These are phyloP conservation scores for Penicillium sp. DNA, from an alignment of 2,329 filamentous ascomycete genomes.

Conservation along the genomic window DNA sequence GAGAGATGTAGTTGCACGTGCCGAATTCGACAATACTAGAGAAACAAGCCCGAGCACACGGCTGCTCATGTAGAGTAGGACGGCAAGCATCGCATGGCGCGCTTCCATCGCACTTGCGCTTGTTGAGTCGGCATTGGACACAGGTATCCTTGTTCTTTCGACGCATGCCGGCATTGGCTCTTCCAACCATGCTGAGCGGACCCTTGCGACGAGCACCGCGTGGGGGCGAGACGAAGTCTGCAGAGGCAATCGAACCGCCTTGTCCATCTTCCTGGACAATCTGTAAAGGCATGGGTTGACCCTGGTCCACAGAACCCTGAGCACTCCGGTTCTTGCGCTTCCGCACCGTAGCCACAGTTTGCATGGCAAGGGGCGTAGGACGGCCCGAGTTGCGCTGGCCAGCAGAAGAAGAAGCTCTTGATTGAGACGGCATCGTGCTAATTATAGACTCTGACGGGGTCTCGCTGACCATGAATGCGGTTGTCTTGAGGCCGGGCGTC, in stretches of 20 bases:
- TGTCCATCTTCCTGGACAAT: conserved; percentile 44
- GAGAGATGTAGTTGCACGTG: conserved; percentile 45
- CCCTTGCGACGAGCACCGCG: conserved; percentile 43
- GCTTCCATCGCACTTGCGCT: conserved; percentile 44
- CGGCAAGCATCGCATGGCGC: conserved; percentile 41
- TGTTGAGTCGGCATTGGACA: conserved; percentile 42
- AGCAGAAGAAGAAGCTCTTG: conserved; percentile 21
- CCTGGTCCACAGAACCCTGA: conserved; percentile 27
- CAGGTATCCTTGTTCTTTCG: conserved; percentile 44
- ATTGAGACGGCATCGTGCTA: conserved; percentile 21
- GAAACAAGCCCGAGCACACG: conserved; percentile 43
- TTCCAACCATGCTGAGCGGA: conserved; percentile 36
- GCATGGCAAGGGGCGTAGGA: conserved; percentile 31
- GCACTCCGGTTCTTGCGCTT: conserved; percentile 35
- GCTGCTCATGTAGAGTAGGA: conserved; percentile 40
- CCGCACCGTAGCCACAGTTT: conserved; percentile 29
- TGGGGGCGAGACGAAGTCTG: conserved; percentile 40
- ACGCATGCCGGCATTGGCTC: conserved; percentile 40
- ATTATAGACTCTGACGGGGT: conserved; percentile 28
- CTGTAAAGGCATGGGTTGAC: conserved; percentile 33
- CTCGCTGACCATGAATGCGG: conserved; percentile 37
- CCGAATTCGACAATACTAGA: conserved; percentile 43
- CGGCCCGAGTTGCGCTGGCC: conserved; percentile 24
- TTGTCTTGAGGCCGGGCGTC: conserved; percentile 23
- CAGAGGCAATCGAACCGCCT: conserved; percentile 40